phyloP scores from a whole-genome alignment of 169 alveolate genomes.

The Sarcocystis neurona region DNA sequence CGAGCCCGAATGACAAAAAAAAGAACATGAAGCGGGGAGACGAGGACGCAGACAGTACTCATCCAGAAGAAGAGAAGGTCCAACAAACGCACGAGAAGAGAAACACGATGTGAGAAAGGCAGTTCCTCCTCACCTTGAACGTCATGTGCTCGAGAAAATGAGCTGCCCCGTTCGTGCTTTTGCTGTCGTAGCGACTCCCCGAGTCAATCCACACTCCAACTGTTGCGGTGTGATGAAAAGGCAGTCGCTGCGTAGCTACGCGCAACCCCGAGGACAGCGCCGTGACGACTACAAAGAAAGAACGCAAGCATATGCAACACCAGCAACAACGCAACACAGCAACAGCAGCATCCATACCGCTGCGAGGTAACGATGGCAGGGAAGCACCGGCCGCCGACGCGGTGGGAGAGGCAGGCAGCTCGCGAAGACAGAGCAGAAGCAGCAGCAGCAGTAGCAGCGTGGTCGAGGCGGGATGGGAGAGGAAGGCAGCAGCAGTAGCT shows the following conservation, averaged over 20 bases:
- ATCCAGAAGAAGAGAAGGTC: no score
- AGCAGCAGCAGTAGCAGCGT: background rate
- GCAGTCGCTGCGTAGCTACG: constrained; percentile 85
- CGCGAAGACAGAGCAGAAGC: background rate
- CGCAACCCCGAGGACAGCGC: constrained; percentile 81
- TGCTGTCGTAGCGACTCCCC: constrained; percentile 94
- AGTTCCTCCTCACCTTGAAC: constrained; percentile 82
- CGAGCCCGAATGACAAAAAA: background rate
- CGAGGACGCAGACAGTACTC: background rate
- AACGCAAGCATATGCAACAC: background rate
- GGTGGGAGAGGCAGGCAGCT: background rate
- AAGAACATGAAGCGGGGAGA: background rate
- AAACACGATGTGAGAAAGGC: no score
- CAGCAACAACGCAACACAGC: background rate
- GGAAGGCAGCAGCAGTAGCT: background rate
- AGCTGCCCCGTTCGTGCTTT: constrained; percentile 93
- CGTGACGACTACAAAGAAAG: constrained; percentile 46
- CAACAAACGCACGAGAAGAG: no score
- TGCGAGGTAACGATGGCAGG: no score
- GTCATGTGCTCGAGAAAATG: constrained; percentile 97
- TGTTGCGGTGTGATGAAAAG: constrained; percentile 82
- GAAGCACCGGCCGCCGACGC: background rate
- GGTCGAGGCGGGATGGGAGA: background rate
- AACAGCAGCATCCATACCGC: background rate
- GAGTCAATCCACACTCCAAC: constrained; percentile 94